phyloP scores from a whole-genome alignment of 495 filamentous ascomycete genomes.

The Baudoinia panamericana region DNA sequence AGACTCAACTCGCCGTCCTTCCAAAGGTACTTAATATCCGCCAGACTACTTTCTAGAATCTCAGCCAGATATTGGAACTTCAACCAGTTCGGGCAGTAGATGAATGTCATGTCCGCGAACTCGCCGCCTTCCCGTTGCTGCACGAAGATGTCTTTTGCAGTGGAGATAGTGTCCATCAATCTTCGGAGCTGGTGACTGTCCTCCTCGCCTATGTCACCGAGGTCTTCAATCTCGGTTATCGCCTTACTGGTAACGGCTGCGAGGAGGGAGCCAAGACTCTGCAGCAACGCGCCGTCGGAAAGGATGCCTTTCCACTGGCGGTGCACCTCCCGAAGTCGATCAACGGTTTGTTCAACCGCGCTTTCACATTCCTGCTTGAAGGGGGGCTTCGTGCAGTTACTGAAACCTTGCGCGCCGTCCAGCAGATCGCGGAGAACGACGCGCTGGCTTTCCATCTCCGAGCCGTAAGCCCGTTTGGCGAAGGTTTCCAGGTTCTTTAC shows the following conservation, averaged over 20 bases:
- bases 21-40: slow-evolving; percentile 82
- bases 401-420: slow-evolving; percentile 57
- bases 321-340: slow-evolving; percentile 55
- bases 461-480: slow-evolving; percentile 70
- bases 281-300: slow-evolving; percentile 66
- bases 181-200: slow-evolving; percentile 68
- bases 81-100: slow-evolving; percentile 76
- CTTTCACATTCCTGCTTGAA: slow-evolving; percentile 54
- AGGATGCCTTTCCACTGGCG: slow-evolving; percentile 68
- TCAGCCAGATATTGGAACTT: slow-evolving; percentile 80
- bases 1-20: slow-evolving; percentile 69
- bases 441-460: slow-evolving; percentile 75
- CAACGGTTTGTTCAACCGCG: slow-evolving; percentile 54
- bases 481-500: slow-evolving; percentile 61
- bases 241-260: slow-evolving; percentile 71
- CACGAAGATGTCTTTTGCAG: slow-evolving; percentile 62
- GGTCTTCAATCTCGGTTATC: slow-evolving; percentile 72
- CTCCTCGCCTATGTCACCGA: slow-evolving; percentile 71
- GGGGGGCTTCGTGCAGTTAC: slow-evolving; percentile 46
- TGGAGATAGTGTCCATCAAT: slow-evolving; percentile 57
- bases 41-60: slow-evolving; percentile 78
- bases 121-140: slow-evolving; percentile 26
- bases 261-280: slow-evolving; percentile 70
- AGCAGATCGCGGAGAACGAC: slow-evolving; percentile 74
- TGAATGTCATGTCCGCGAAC: slow-evolving; percentile 42